phyloP scores from a whole-genome alignment of 1,284 basidiomycete species.

The Cryptococcus sp. region DNA sequence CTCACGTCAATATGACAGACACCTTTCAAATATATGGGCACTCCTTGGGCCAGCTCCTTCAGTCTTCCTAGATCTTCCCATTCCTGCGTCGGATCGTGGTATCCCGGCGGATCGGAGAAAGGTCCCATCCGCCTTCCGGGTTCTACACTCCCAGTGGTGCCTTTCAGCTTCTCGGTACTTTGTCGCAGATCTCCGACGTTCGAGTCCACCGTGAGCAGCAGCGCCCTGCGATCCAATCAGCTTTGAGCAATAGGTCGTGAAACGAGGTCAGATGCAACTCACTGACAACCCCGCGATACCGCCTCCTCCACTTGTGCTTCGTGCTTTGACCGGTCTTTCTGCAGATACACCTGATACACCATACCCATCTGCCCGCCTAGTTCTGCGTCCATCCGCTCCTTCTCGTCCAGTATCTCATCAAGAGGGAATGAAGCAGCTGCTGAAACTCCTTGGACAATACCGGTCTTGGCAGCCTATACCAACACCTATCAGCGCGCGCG shows the following conservation, averaged over 20 bases:
- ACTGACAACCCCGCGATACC: constrained; percentile 34
- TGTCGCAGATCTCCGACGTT: constrained; percentile 24
- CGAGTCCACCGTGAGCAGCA: constrained; percentile 35
- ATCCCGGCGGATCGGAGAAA: constrained; percentile 14
- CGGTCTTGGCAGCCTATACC: constrained; percentile 38
- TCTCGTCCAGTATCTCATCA: constrained; percentile 32
- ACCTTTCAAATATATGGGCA: constrained; percentile 57
- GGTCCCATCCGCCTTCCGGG: constrained; percentile 28
- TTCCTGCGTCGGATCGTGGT: constrained; percentile 37
- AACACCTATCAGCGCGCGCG: neutral
- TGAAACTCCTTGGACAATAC: constrained; percentile 50
- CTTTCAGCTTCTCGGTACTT: constrained; percentile 29
- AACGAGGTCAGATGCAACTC: constrained; percentile 7
- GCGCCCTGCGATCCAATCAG: constrained; percentile 19
- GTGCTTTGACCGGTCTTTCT: constrained; percentile 43
- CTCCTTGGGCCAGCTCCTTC: constrained; percentile 43
- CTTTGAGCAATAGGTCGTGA: neutral
- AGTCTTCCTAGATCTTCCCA: constrained; percentile 54
- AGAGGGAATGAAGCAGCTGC: constrained; percentile 37
- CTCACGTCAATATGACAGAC: constrained; percentile 47
- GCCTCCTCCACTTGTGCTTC: constrained; percentile 49
- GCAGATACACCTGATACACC: constrained; percentile 40
- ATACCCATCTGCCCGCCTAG: constrained; percentile 26
- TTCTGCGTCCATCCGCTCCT: constrained; percentile 25
- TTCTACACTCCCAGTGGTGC: constrained; percentile 22